Conservation (phyloP, 306 rosid species). For the Gastrolobium bilobum region DNA sequence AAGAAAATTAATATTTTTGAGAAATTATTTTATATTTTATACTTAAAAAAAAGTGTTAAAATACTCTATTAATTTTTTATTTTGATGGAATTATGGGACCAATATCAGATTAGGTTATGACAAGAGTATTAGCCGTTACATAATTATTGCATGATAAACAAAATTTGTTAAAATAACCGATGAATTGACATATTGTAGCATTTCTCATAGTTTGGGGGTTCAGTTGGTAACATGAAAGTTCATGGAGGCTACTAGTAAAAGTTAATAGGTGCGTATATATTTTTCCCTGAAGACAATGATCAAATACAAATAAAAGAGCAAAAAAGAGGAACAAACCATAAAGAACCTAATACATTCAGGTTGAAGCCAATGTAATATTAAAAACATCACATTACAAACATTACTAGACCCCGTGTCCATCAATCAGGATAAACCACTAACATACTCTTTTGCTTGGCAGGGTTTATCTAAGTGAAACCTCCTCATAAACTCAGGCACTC, state of each 20-base stretch:
- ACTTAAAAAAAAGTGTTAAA: not conserved
- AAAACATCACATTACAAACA: not conserved
- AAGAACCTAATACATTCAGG: not conserved
- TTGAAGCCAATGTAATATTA: not conserved
- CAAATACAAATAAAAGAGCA: not conserved
- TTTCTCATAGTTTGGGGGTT: not conserved
- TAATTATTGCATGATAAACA: constrained; percentile 15
- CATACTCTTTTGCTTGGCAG: constrained; percentile 5
- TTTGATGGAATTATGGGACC: constrained; percentile 10
- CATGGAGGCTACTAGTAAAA: not conserved
- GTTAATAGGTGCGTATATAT: not conserved
- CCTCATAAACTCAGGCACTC: not conserved
- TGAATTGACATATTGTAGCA: not conserved
- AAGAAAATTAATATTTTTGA: not conserved
- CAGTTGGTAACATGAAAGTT: not conserved
- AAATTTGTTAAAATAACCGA: not conserved
- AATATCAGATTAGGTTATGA: not conserved
- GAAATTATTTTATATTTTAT: not conserved
- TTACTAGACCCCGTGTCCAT: not conserved
- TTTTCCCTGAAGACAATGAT: not conserved
- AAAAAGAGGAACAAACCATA: not conserved
- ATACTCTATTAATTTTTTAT: not conserved
- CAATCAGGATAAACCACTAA: not conserved
- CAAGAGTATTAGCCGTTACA: not conserved
- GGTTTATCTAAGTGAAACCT: constrained; percentile 24